Base-by-base conservation (phyloP, 1,284 basidiomycete species). In the Pseudozyma sp. region DNA sequence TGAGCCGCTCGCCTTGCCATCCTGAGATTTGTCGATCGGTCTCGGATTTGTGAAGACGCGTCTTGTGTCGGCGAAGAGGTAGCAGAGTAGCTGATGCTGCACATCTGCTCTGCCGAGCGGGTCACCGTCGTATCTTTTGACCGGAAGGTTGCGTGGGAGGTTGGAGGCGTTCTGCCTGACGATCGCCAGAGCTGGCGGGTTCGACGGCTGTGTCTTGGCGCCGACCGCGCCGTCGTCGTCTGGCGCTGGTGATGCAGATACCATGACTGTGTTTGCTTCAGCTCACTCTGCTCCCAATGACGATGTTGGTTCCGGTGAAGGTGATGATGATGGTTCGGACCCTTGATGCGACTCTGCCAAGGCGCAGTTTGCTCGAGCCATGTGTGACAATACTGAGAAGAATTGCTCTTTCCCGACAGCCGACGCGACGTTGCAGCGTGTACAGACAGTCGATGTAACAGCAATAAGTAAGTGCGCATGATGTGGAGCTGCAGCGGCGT, bases 51-150 rank as follows among this genome's bases (percentile, higher is more conserved):
- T 93, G 85, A 95, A 95, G 62, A 90, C 91, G 42, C 88, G 85
- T 13, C 87, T 87, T 31, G 86, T 86, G 84, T 94, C 89, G 64
- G 87, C 87, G 86, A 95, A 95, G 79, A 95, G 89, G 84, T 89
- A 87, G 78, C 90, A 82, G 57, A 95, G 89, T 52, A 94, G 87
- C 86, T 94, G 92, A 85, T 90, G 93, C 86, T 94, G 92, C 40
- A 94, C 89, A 84, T 94, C 93, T 17, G 63, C 68, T 10, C 81
- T 69, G 5, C 75, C 68, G 1, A 83, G 64, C 39, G 81, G 78
- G 47, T 81, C 80, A 29, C 81, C 81, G 31, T 83, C 81, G 66
- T 77, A 80, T n/a, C 80, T 69, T 57, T 83, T 83, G 44, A 83
- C 80, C 4, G 81, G 81, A 39, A 80, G 71, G 52, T 82, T 82